Evolutionary conservation across 495 filamentous ascomycete species (phyloP).

Genomic region (Entonaema liquescens): DNA sequence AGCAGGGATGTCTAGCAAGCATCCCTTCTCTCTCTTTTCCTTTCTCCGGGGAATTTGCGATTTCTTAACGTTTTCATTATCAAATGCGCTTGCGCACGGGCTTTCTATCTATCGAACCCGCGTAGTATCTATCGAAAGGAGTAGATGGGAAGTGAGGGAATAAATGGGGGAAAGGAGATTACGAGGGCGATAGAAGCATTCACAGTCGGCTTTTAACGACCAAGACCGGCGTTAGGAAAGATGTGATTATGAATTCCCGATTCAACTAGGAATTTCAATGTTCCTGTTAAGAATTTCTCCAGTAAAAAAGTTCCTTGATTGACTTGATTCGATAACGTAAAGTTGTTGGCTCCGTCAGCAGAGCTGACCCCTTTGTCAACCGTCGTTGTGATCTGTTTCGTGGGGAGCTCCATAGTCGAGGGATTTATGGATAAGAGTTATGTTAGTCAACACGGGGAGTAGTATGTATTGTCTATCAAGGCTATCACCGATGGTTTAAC

Average conservation of each 20-base stretch:
- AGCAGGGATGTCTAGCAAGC: not conserved
- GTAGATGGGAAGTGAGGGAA: not conserved
- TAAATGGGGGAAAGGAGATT: not conserved
- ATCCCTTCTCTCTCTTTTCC: not conserved
- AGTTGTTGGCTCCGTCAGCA: conserved; percentile 17
- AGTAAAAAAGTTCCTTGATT: not conserved
- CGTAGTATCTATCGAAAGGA: not conserved
- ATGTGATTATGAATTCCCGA: not conserved
- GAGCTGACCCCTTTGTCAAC: conserved; percentile 20
- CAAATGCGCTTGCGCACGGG: not conserved
- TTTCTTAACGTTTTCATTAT: not conserved
- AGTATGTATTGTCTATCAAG: not conserved
- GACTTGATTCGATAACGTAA: conserved; percentile 27
- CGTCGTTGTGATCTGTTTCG: conserved; percentile 1
- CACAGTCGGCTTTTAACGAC: not conserved
- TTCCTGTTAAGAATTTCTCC: not conserved
- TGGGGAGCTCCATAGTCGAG: conserved; percentile 11
- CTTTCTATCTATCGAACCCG: not conserved
- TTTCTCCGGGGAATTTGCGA: conserved; percentile 8
- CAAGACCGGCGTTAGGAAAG: not conserved
- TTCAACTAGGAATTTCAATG: not conserved
- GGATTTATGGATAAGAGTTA: not conserved
- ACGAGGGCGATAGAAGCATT: not conserved
- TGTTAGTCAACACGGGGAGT: not conserved
- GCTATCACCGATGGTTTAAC: not conserved